Evolutionary conservation across 1,284 basidiomycete species (phyloP).

Genomic region (Sanghuangporus weigelae): DNA sequence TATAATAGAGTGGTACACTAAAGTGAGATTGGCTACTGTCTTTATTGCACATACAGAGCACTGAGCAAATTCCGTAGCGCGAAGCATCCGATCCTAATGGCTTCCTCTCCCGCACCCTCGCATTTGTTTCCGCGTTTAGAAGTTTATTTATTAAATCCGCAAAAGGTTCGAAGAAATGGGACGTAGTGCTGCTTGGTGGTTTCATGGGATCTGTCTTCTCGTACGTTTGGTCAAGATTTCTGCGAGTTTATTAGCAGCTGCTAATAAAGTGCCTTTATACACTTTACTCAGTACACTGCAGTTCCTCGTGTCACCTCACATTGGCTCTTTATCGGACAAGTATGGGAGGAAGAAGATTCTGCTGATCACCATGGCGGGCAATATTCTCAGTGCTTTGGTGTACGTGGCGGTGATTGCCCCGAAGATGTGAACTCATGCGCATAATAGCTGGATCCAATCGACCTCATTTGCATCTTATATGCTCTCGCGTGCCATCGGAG

Average conservation of each 20-base stretch:
- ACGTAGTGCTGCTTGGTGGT: constrained; percentile 80
- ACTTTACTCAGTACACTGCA: constrained; percentile 62
- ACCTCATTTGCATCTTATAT: constrained; percentile 84
- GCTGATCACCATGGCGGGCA: constrained; percentile 85
- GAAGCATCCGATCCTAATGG: constrained; percentile 64
- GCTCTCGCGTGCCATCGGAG: constrained; percentile 84
- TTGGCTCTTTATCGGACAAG: constrained; percentile 78
- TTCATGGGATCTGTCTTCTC: constrained; percentile 88
- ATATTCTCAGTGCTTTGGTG: constrained; percentile 79
- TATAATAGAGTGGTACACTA: constrained; percentile 83
- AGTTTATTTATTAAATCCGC: constrained; percentile 54
- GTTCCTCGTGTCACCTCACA: constrained; percentile 79
- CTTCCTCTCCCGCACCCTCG: constrained; percentile 62
- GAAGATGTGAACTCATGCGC: background rate
- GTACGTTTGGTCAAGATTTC: constrained; percentile 39
- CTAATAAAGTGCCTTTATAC: background rate
- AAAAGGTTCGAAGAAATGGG: constrained; percentile 68
- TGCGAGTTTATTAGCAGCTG: background rate
- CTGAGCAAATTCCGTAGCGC: constrained; percentile 37
- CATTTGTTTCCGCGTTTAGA: constrained; percentile 61
- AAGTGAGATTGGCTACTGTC: constrained; percentile 38
- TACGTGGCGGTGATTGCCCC: constrained; percentile 34
- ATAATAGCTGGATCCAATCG: constrained; percentile 77
- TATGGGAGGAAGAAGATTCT: constrained; percentile 82
- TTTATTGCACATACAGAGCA: background rate